Evolutionary conservation across 345 rosid species (phyloP).

Genomic region (Triadica sebifera): DNA sequence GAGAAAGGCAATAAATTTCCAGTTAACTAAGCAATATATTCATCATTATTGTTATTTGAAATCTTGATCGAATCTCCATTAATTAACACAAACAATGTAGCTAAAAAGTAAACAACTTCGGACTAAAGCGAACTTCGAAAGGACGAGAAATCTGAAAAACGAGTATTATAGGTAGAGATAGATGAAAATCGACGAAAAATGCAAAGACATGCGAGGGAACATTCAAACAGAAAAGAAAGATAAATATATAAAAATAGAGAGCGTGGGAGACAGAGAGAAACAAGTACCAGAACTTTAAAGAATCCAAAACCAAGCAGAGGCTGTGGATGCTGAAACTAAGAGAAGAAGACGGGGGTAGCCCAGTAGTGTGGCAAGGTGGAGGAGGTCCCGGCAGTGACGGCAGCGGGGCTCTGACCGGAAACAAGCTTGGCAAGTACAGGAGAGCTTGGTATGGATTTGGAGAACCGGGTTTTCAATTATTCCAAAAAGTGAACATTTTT

Average conservation of each 20-base stretch:
- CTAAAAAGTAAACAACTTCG: neutral
- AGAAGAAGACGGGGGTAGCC: neutral
- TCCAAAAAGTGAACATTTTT: too few species aligned
- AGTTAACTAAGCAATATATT: neutral
- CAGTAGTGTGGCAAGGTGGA: neutral
- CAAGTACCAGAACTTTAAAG: neutral
- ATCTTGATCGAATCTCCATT: neutral
- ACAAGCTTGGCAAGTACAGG: too few species aligned
- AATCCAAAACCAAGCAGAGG: neutral
- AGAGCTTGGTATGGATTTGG: too few species aligned
- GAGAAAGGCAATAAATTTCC: neutral
- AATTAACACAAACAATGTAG: neutral
- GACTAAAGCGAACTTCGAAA: too few species aligned
- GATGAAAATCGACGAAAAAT: too few species aligned
- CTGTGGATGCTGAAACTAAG: neutral
- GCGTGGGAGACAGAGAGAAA: neutral
- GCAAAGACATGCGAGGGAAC: too few species aligned
- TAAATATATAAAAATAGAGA: neutral
- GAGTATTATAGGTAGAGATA: too few species aligned
- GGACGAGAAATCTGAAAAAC: too few species aligned
- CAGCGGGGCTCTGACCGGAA: too few species aligned
- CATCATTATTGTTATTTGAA: too few species aligned
- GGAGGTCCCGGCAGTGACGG: neutral
- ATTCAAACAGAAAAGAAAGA: neutral
- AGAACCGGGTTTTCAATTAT: too few species aligned